These are phyloP conservation scores for Leccinum sublutescens DNA, from an alignment of 768 basidiomycete species.

Conservation along the genomic window DNA sequence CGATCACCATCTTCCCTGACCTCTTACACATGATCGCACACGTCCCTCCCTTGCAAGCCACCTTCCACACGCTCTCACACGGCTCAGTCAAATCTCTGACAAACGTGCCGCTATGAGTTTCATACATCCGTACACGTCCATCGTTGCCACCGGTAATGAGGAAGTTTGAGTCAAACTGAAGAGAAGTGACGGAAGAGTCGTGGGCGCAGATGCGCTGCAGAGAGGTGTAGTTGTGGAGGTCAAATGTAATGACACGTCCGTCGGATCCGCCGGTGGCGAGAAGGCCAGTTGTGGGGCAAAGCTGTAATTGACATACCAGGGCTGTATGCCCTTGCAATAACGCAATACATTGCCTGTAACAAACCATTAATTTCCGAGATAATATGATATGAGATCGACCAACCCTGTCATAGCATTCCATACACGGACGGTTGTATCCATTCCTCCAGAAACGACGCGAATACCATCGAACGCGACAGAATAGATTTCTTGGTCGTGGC, in stretches of 20 bases:
- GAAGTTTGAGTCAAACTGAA: conserved; percentile 83
- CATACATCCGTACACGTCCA: conserved; percentile 76
- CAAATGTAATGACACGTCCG: conserved; percentile 77
- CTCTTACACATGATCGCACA: conserved; percentile 82
- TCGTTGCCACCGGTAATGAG: conserved; percentile 86
- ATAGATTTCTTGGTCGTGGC: conserved; percentile 89
- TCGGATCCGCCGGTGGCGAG: conserved; percentile 88
- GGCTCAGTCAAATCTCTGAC: conserved; percentile 77
- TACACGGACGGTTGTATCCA: conserved; percentile 90
- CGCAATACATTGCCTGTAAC: conserved; percentile 69
- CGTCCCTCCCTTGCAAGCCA: conserved; percentile 66
- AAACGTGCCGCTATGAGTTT: conserved; percentile 56
- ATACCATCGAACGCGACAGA: conserved; percentile 87
- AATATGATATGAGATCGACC: conserved; percentile 23
- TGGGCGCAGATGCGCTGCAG: conserved; percentile 80
- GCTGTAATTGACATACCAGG: conserved; percentile 87
- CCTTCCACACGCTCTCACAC: conserved; percentile 87
- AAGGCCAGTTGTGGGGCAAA: conserved; percentile 51
- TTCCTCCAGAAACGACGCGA: conserved; percentile 78
- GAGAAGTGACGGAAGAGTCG: conserved; percentile 80
- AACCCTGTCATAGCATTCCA: conserved; percentile 90
- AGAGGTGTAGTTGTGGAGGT: conserved; percentile 43
- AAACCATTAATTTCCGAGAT: background rate
- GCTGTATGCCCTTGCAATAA: conserved; percentile 89
- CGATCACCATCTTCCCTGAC: conserved; percentile 79